Evolutionary conservation across 2,329 filamentous ascomycete genomes (phyloP), one percentile per base, ranked within the genome.

Genomic region (Acarospora socialis): DNA sequence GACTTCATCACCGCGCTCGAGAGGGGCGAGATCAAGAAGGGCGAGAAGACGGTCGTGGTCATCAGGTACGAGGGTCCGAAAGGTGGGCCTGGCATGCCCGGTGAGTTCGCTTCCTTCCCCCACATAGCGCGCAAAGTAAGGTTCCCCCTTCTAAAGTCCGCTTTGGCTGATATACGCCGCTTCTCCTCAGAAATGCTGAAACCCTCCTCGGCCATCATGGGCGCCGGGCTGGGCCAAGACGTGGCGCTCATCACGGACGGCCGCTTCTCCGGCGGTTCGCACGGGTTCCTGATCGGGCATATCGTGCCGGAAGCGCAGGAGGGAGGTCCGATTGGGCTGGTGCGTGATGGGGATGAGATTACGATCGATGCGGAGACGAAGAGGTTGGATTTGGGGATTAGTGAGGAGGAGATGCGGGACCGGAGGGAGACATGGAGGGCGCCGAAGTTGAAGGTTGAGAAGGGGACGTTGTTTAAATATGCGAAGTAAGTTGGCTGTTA

Each of bases 231-330:
- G 7, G 76, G 76, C 27, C 60, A 76, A 36, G 75, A 80, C 40
- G 70, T 77, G 14, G 77, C 77, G 3, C 60, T 82, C 21, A 75
- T 82, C 53, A 82, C 77, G 1, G 77, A 82, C 46, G 77, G 77
- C 0, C 72, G 80, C 22, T 86, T 83, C 65, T 79, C 73, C 6
- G 83, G 83, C 36, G 83, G 26, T 56, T 73, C 42, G 70, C 50
- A 53, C 31, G 50, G 50, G 3, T 52, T 53, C 36, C 27, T 53
- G 35, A 52, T 53, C n/a, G 50, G 50, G 4, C 50, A 53, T 34
- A 79, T 92, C 40, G 81, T 86, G 23, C 83, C 83, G 16, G 83
- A 92, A 59, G 83, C 83, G 6, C 77, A 81, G 50, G 80, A 81
- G 43, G 83, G 83, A 30, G 83, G 83, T 0, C 83, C 83, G 2